Evolutionary conservation across 345 rosid genomes (phyloP), one percentile per base, ranked within the genome.

Genomic region (Raphanus raphanistrum): DNA sequence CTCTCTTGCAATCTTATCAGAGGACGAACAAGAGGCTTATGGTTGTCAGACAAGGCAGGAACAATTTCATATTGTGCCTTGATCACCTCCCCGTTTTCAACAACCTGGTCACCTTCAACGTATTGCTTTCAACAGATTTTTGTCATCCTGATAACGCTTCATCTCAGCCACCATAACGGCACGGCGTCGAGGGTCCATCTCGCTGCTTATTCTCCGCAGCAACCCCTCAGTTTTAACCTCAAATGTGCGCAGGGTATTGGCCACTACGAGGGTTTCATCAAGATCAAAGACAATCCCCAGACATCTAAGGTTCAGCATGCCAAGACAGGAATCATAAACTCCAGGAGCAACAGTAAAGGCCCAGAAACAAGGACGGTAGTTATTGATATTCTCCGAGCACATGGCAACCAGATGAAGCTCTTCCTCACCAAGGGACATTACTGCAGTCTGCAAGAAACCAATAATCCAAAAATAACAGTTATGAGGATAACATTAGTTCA

Each of bases 341-440:
- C 97, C 98, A 54, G 86, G 79, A 50, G 86, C 84, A 70, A 88
- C 92, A 72, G 54, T 79, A 82, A 95, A 95, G 45, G 87, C 97
- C 99, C 98, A 95, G 86, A 95, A 95, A 84, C 90, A 92, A 59
- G 98, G 92, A 66, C 84, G 75, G 38, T 81, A 79, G 50, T 80
- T 82, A 35, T 84, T 89, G 43, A 73, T 81, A 68, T 82, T 75
- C 70, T 88, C 86, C 32, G 96, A 86, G 78, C 66, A 80, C 96
- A 95, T 90, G 11, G 99, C 96, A 85, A 95, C 97, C 85, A 95
- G 84, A 88, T 95, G 99, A 63, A 95, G 92, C 87, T 95, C 99
- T 81, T 84, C 91, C 21, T 69, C 86, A 80, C 97, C 94, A 3
- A 88, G 63, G 27, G 80, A 85, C 90, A 94, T 80, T 45, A 94